Conservation (phyloP, 208 protist genomes). For the Lotmaria passim region DNA sequence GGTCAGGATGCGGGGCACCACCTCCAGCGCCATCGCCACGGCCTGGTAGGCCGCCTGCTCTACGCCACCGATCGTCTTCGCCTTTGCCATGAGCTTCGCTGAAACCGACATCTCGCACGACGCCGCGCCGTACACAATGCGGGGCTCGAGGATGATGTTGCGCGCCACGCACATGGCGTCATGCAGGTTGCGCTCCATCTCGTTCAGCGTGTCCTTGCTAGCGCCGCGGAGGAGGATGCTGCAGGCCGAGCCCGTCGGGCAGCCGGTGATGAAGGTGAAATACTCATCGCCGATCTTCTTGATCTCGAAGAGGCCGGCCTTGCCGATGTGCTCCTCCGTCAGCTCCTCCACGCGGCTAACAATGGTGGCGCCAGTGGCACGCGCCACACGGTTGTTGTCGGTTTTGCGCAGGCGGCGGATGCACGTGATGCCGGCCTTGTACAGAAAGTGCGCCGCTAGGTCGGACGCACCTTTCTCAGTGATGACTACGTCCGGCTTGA, state of each 20-base stretch:
- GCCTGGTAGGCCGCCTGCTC: slow-evolving; percentile 98
- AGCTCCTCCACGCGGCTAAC: slow-evolving; percentile 97
- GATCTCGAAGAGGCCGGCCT: slow-evolving; percentile 98
- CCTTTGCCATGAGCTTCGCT: slow-evolving; percentile 91
- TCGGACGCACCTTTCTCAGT: slow-evolving; percentile 99
- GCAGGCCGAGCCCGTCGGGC: slow-evolving; percentile 98
- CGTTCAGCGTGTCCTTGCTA: slow-evolving; percentile 99
- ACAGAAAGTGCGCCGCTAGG: slow-evolving; percentile 98
- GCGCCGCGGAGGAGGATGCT: slow-evolving; percentile 99
- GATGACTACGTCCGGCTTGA: slow-evolving; percentile 99
- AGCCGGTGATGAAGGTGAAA: slow-evolving; percentile 99
- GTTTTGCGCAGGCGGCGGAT: slow-evolving; percentile 99
- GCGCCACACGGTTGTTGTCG: slow-evolving; percentile 99
- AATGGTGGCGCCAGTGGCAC: slow-evolving; percentile 98
- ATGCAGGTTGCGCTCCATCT: slow-evolving; percentile 98
- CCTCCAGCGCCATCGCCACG: slow-evolving; percentile 95
- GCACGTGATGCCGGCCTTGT: slow-evolving; percentile 97
- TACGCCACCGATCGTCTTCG: slow-evolving; percentile 96
- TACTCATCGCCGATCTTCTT: slow-evolving; percentile 99
- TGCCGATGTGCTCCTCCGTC: slow-evolving; percentile 98
- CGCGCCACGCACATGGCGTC: slow-evolving; percentile 99
- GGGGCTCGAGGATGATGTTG: slow-evolving; percentile 98
- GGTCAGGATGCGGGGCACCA: slow-evolving; percentile 98
- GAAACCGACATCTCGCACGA: slow-evolving; percentile 98
- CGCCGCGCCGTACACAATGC: slow-evolving; percentile 98